Conservation (phyloP, 2,329 filamentous ascomycete genomes). For the Zymoseptoria crescenta region DNA sequence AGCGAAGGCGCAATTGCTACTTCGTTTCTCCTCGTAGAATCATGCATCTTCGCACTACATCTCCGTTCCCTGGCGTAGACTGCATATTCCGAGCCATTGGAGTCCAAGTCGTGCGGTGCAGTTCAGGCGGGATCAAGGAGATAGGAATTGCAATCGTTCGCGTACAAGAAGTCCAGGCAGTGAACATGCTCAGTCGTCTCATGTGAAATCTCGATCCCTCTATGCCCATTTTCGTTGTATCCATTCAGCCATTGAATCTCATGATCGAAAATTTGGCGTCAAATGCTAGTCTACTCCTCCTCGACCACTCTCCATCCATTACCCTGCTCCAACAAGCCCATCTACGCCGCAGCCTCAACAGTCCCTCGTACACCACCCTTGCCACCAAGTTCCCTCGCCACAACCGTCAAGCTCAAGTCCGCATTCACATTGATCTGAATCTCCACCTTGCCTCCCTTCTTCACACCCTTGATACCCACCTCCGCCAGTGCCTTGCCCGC, state of each 20-base stretch:
- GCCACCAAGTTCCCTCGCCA: conserved; percentile 75
- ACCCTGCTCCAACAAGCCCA: too few relatives aligned
- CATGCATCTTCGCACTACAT: too few relatives aligned
- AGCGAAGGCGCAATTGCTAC: too few relatives aligned
- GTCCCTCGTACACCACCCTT: conserved; percentile 73
- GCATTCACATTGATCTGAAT: conserved; percentile 80
- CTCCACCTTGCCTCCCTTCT: conserved; percentile 87
- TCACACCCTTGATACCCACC: conserved; percentile 71
- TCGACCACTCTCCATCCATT: background rate
- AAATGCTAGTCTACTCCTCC: background rate
- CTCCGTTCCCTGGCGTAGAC: too few relatives aligned
- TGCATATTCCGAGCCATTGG: too few relatives aligned
- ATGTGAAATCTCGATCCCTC: background rate
- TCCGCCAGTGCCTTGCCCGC: conserved; percentile 75
- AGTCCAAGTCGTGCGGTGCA: too few relatives aligned
- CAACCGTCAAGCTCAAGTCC: conserved; percentile 72
- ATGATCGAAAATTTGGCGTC: background rate
- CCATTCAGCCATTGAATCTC: background rate
- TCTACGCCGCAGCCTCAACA: conserved; percentile 31
- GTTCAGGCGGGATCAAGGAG: too few relatives aligned
- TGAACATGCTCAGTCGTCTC: background rate
- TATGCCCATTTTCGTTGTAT: background rate
- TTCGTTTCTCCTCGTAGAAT: too few relatives aligned
- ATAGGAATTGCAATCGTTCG: too few relatives aligned
- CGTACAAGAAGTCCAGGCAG: too few relatives aligned